Base-by-base conservation (phyloP, 306 rosid genomes). In the Rosa persica region DNA sequence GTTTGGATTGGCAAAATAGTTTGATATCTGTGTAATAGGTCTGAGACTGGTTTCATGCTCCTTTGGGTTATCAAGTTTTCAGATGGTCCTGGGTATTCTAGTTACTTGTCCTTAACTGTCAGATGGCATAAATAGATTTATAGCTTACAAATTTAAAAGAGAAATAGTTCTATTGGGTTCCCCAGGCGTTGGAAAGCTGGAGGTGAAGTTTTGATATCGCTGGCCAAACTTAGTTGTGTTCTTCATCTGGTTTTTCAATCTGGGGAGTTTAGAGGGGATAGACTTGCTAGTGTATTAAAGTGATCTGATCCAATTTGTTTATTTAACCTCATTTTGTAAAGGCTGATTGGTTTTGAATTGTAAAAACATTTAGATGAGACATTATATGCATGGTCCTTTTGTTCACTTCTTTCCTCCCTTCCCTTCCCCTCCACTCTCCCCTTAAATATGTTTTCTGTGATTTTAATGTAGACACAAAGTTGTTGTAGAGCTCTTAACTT, bases 401-500 rank as follows among this genome's bases (percentile, higher is more conserved):
- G 12, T 12, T 12, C 16, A 58, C 65, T 58, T 16, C 65, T 58
- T 16, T 58, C 3, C 65, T 11, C 8, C 12, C 61, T 9, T 55
- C 27, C 4, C 27, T 55, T 7, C 25, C 61, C 13, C 40, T 43
- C 34, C 12, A 2, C n/a, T 6, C 22, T 16, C 64, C 64, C 13
- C 8, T 1, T 19, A 55, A 0, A 27, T 13, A 5, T 62, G 2
- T 30, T 30, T 62, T 27, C 4, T 27, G 42, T 13, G 40, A 62
- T 15, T 67, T 30, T 72, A 39, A 49, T 12, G 64, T 13, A 20
- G 65, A 62, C 64, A 16, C 30, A 22, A 44, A 30, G 11, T 19
- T 0, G 6, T 79, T 22, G 62, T 10, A 79, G 40, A 70, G n/a
- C 67, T 76, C 16, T 79, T 27, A 75, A 71, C 36, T 69, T 39